A percentile compares a stretch with the other conserved stretches of the same genome.
Evolutionary conservation across 139 green algal genomes (phyloP).

Genomic region (Auxenochlorella pyrenoidosa): DNA sequence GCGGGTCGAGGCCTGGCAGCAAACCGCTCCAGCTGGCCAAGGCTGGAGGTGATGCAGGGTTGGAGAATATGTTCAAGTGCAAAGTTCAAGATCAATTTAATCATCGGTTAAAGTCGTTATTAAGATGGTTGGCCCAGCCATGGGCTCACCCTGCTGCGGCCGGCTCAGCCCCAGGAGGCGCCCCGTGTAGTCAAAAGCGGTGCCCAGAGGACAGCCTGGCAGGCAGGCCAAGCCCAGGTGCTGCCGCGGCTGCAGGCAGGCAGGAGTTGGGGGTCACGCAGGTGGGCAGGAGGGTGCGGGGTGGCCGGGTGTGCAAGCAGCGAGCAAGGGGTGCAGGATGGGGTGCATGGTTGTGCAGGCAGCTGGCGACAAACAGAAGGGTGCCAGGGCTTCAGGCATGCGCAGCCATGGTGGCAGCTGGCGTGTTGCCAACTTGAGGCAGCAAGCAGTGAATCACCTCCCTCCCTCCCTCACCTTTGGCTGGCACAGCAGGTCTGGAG

Average conservation of each 20-base stretch:
- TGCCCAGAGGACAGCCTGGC: neutral
- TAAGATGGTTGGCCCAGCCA: too few species aligned
- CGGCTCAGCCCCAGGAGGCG: slow-evolving; percentile 19
- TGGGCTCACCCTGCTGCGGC: neutral
- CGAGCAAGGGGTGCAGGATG: neutral
- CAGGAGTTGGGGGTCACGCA: neutral
- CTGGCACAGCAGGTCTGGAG: neutral
- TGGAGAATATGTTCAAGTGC: too few species aligned
- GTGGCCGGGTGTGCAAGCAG: neutral
- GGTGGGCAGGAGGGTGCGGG: neutral
- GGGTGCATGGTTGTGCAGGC: too few species aligned
- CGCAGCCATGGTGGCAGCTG: too few species aligned
- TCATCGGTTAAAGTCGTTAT: too few species aligned
- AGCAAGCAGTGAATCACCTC: neutral
- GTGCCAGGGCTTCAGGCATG: too few species aligned
- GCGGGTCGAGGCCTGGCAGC: too few species aligned
- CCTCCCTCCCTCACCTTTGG: neutral
- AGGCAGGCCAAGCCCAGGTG: neutral
- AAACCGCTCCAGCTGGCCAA: too few species aligned
- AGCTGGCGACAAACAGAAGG: too few species aligned
- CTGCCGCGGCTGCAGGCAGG: neutral
- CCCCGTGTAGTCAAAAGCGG: slow-evolving; percentile 15
- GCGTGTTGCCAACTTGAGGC: neutral
- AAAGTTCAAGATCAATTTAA: too few species aligned
- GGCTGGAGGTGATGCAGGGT: too few species aligned